Evolutionary conservation across 192 early-diverging fungal species (phyloP).

Genomic region (Tieghemiomyces parasiticus): DNA sequence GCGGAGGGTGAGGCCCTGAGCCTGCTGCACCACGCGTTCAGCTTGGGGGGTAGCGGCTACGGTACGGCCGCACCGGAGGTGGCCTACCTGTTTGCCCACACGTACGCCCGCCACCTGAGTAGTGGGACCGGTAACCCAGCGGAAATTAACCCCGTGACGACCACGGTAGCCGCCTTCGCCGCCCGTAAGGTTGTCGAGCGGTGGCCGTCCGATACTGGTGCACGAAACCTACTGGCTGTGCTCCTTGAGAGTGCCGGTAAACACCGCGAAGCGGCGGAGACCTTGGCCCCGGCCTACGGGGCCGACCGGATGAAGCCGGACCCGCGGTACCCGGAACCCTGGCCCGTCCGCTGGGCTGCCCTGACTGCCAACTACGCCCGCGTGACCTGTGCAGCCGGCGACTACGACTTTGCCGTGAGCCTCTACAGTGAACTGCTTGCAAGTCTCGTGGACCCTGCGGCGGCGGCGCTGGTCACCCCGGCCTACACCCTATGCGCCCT

Average conservation of each 20-base stretch:
- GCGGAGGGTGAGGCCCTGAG: too few relatives aligned
- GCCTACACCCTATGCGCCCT: conserved; percentile 20
- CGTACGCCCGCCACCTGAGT: conserved; percentile 6
- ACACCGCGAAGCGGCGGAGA: conserved; percentile 45
- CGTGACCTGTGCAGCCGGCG: conserved; percentile 39
- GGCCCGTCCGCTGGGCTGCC: too few relatives aligned
- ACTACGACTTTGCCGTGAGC: conserved; percentile 39
- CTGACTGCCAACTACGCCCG: conserved; percentile 53
- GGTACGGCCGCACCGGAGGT: too few relatives aligned
- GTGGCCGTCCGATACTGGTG: conserved; percentile 31
- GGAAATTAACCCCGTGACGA: background rate
- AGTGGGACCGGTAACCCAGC: background rate
- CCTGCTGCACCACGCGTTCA: conserved; percentile 70
- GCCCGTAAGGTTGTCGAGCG: conserved; percentile 52
- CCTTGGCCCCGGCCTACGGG: conserved; percentile 33
- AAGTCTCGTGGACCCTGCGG: conserved; percentile 9
- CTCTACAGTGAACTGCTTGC: conserved; percentile 30
- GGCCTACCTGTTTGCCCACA: conserved; percentile 18
- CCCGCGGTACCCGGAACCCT: too few relatives aligned
- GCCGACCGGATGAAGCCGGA: too few relatives aligned
- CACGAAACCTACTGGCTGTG: conserved; percentile 56
- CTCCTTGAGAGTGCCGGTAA: conserved; percentile 59
- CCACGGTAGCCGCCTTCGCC: conserved; percentile 28
- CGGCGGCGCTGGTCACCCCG: conserved; percentile 12
- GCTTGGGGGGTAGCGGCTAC: conserved; percentile 37